Evolutionary conservation across 768 basidiomycete species (phyloP).

Genomic region (Serendipita sp.): DNA sequence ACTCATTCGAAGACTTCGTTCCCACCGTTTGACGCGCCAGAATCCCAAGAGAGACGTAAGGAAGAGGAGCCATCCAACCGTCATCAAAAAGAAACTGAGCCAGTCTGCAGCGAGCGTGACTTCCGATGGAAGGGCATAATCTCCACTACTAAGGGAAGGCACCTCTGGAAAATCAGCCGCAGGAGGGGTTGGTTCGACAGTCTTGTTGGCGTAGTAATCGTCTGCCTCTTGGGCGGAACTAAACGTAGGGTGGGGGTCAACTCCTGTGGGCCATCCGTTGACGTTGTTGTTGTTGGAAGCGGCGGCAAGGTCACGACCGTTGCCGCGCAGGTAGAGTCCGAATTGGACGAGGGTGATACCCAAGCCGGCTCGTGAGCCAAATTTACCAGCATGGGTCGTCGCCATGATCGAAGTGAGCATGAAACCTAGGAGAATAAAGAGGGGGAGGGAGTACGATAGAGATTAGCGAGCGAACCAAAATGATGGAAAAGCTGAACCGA

Average conservation of each 20-base stretch:
- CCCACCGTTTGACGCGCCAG: constrained; percentile 78
- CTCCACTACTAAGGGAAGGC: constrained; percentile 20
- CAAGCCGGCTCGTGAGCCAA: constrained; percentile 86
- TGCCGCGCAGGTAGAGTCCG: constrained; percentile 53
- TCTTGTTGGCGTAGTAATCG: not conserved
- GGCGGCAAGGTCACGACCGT: not conserved
- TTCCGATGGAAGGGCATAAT: constrained; percentile 1
- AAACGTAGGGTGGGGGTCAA: constrained; percentile 10
- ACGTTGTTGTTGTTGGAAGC: not conserved
- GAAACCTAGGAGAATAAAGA: constrained; percentile 14
- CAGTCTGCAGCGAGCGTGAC: constrained; percentile 48
- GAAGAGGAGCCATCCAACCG: constrained; percentile 83
- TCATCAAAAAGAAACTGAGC: constrained; percentile 87
- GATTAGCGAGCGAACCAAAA: not conserved
- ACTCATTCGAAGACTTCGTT: constrained; percentile 42
- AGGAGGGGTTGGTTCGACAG: not conserved
- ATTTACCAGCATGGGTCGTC: constrained; percentile 79
- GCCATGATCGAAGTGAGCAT: constrained; percentile 28
- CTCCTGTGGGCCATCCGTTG: constrained; percentile 2
- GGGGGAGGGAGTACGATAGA: not conserved
- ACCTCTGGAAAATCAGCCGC: not conserved
- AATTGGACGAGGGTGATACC: constrained; percentile 90
- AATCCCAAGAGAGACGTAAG: constrained; percentile 69
- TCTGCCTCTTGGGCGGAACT: constrained; percentile 10
- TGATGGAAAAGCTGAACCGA: not conserved